phyloP scores from a whole-genome alignment of 176 grass and related monocot species.

The Aegilops umbellulata region DNA sequence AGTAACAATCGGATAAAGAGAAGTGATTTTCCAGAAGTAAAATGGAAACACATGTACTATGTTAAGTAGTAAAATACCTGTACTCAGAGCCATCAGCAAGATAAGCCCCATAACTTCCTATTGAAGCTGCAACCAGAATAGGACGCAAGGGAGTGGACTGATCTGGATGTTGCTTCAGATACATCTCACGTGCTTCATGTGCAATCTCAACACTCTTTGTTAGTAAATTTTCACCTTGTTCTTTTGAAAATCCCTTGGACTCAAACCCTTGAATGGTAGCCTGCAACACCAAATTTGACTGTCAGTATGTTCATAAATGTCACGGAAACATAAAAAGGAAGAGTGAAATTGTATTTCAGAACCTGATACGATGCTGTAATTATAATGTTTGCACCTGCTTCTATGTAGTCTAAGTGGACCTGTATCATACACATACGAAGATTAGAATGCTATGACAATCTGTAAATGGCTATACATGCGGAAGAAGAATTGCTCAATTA shows the following conservation, averaged over 20 bases:
- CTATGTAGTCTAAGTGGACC: conserved; percentile 94
- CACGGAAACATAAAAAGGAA: neutral
- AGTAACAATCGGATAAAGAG: conserved; percentile 9
- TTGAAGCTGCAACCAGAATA: conserved; percentile 79
- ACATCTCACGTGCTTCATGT: conserved; percentile 69
- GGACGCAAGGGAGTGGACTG: conserved; percentile 37
- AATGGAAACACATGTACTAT: neutral
- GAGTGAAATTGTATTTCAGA: neutral
- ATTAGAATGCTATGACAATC: conserved; percentile 3
- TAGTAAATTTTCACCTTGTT: conserved; percentile 67
- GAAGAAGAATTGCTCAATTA: neutral
- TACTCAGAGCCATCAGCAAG: conserved; percentile 98
- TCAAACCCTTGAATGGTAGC: conserved; percentile 93
- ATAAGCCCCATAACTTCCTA: conserved; percentile 97
- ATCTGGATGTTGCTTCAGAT: conserved; percentile 44
- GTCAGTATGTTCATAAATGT: neutral
- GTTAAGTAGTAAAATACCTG: conserved; percentile 49
- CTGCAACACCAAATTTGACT: conserved; percentile 36
- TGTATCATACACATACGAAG: conserved; percentile 32
- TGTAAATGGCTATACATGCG: neutral
- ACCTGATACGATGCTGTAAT: conserved; percentile 98
- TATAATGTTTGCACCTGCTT: conserved; percentile 85
- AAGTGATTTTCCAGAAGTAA: conserved; percentile 13
- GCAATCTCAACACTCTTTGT: conserved; percentile 81
- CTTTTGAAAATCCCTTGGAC: conserved; percentile 65